Conservation (phyloP, 2,329 filamentous ascomycete genomes). For the Pseudodiploospora longispora region DNA sequence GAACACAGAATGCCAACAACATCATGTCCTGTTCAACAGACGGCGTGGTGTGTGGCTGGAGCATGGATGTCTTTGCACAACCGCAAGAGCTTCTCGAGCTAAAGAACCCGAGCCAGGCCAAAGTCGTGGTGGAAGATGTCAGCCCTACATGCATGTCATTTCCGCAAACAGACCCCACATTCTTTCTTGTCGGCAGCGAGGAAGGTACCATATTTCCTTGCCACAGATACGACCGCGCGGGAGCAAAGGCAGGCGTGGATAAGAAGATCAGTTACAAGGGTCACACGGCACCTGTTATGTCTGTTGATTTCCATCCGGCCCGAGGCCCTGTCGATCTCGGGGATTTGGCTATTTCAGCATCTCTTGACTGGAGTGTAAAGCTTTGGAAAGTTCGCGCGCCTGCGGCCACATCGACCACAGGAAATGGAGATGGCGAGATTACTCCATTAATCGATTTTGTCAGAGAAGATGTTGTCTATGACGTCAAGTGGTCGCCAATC, state of each 20-base stretch:
- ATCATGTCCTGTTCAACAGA: constrained; percentile 96
- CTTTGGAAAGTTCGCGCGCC: constrained; percentile 89
- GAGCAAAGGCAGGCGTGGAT: constrained; percentile 93
- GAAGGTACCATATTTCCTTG: constrained; percentile 95
- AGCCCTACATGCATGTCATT: constrained; percentile 93
- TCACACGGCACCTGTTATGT: constrained; percentile 92
- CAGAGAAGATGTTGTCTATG: constrained; percentile 94
- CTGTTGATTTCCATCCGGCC: constrained; percentile 88
- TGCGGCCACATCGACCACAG: constrained; percentile 58
- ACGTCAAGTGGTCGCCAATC: constrained; percentile 88
- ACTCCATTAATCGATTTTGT: constrained; percentile 80
- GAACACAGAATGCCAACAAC: constrained; percentile 97
- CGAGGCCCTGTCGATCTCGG: constrained; percentile 89
- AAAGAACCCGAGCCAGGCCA: constrained; percentile 74
- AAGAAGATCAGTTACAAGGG: constrained; percentile 79
- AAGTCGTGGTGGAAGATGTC: constrained; percentile 73
- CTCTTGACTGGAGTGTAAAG: constrained; percentile 94
- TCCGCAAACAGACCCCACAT: constrained; percentile 89
- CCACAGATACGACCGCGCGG: constrained; percentile 93
- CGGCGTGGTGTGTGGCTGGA: constrained; percentile 94
- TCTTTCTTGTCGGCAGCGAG: constrained; percentile 94
- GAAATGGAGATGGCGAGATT: constrained; percentile 45
- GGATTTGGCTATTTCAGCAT: constrained; percentile 85
- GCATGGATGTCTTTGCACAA: constrained; percentile 93
- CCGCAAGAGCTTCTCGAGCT: constrained; percentile 91